Conservation (phyloP, 768 basidiomycete species). For the Boletus bicolor region DNA sequence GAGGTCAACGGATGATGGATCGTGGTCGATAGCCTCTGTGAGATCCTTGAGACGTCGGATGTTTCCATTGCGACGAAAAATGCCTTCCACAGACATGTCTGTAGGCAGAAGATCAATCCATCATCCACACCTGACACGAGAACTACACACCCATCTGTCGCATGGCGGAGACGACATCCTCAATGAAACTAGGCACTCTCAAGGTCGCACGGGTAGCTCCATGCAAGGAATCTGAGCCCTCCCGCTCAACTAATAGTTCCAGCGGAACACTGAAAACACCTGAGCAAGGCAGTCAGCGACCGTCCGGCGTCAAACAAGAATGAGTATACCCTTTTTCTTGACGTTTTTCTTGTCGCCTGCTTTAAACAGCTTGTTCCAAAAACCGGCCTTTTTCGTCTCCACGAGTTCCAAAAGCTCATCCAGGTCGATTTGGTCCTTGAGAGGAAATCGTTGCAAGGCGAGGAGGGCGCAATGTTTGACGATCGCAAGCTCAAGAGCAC, state of each 20-base stretch:
- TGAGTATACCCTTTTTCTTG: constrained; percentile 77
- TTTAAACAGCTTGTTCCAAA: constrained; percentile 97
- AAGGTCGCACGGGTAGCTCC: constrained; percentile 84
- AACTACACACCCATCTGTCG: constrained; percentile 86
- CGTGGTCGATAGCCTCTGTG: constrained; percentile 91
- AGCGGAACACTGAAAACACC: constrained; percentile 93
- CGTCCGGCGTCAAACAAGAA: neutral
- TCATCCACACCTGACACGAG: neutral
- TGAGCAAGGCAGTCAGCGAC: constrained; percentile 30
- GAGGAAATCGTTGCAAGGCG: constrained; percentile 68
- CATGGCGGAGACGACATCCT: constrained; percentile 98
- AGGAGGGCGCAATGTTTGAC: constrained; percentile 90
- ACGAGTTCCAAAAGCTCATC: constrained; percentile 94
- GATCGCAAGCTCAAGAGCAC: constrained; percentile 80
- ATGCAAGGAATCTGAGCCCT: constrained; percentile 92
- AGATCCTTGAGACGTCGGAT: constrained; percentile 90
- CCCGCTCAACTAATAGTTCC: constrained; percentile 88
- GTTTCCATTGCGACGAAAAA: constrained; percentile 98
- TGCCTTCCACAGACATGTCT: constrained; percentile 99
- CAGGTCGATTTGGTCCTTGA: constrained; percentile 81
- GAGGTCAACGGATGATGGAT: constrained; percentile 86
- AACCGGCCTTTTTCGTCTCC: constrained; percentile 87
- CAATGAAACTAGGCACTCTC: constrained; percentile 94
- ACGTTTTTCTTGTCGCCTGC: constrained; percentile 85
- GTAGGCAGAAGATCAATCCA: constrained; percentile 6